Evolutionary conservation across 1,284 basidiomycete species (phyloP), one percentile per base, ranked within the genome.

Genomic region (Sphaerobolus stellatus): DNA sequence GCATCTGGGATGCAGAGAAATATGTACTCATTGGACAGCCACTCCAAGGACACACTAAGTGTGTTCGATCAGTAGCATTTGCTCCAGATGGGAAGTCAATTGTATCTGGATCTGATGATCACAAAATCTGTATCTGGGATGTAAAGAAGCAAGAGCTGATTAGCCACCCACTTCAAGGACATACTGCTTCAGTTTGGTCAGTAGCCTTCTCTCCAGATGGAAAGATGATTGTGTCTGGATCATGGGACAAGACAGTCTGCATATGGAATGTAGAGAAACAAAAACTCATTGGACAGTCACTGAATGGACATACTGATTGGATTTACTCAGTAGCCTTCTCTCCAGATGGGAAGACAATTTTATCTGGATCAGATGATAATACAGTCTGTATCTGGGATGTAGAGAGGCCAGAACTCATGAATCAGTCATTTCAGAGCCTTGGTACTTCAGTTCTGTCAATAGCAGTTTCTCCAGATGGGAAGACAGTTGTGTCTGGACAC

Each of bases 11-110:
- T 18, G 20, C 34, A 24, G 48, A 47, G 16, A 28, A 48, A 43
- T 24, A 43, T 3, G n/a, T n/a, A n/a, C n/a, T n/a, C 20, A 14
- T n/a, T 43, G 20, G 41, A 27, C 31, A 25, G 29, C 30, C 41
- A 9, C 34, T 56, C 22, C 44, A 24, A 46, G 46, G 54, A 8
- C 54, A 52, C 30, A 24, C 25, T 44, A 25, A 18, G 11, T n/a
- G 20, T 11, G 45, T 52, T 4, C 30, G 18, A 8, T 27, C 25
- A 9, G 14, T 47, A 13, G 56, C 64, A 3, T 66, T 69, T 59
- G 69, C 67, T 24, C 69, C 68, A 41, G 50, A 71, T 52, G 65
- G 69, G 41, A 64, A 57, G 20, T 61, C 61, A 29, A 61, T 71
- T 47, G 67, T 68, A 18, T 70, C 68, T 20, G 67, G 67, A 1